Conservation (phyloP, 2,329 filamentous ascomycete species). For the Stachybotrys elegans region DNA sequence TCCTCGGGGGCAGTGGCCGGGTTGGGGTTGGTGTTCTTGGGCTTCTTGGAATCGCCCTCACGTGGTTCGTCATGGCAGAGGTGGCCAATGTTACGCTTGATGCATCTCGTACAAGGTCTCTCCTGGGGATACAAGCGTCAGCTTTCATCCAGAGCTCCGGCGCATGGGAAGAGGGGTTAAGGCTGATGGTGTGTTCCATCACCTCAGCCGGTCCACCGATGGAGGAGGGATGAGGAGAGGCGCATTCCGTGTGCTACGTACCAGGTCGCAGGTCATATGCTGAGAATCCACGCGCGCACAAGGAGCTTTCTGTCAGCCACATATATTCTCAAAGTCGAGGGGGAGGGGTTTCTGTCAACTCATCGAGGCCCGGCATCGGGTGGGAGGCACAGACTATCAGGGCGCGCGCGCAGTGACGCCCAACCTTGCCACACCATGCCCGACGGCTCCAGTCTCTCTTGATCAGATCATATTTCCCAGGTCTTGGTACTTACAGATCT, state of each 20-base stretch:
- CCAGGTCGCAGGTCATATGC: conserved; percentile 92
- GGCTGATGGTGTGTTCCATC: no score
- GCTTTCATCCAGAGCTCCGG: conserved; percentile 15
- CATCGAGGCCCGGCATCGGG: neutral
- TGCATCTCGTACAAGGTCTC: conserved; percentile 92
- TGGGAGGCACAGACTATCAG: no score
- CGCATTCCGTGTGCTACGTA: conserved; percentile 50
- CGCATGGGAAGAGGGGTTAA: no score
- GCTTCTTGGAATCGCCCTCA: conserved; percentile 75
- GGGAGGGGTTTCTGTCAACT: neutral
- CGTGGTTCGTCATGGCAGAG: conserved; percentile 96
- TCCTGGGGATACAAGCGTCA: conserved; percentile 54
- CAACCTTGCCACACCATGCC: no score
- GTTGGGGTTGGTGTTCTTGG: conserved; percentile 52
- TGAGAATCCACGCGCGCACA: conserved; percentile 29
- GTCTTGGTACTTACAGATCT: conserved; percentile 69
- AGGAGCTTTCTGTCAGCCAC: conserved; percentile 20
- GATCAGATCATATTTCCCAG: no score
- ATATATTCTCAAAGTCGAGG: conserved; percentile 5
- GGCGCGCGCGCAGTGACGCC: no score
- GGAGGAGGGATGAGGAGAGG: no score
- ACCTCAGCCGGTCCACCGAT: no score
- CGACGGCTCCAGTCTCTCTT: no score
- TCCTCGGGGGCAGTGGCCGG: conserved; percentile 54
- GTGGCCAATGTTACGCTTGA: conserved; percentile 98